phyloP scores from a whole-genome alignment of 768 basidiomycete species.

The Boletus subcaerulescens region DNA sequence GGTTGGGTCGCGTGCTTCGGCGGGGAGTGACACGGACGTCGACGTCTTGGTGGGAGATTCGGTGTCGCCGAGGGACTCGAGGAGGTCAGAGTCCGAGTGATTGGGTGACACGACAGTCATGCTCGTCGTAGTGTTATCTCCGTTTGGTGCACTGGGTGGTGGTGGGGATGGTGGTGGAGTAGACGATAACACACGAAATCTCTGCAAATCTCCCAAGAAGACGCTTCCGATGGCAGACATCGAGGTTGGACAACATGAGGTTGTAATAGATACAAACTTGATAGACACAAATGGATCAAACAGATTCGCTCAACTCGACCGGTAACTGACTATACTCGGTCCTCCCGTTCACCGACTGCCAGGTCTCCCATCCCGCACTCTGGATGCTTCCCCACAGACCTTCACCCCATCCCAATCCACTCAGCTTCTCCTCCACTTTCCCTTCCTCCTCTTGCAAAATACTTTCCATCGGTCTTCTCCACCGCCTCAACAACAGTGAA shows the following conservation, averaged over 20 bases:
- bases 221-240: constrained; percentile 69
- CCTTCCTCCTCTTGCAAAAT: constrained; percentile 62
- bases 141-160: constrained; percentile 13
- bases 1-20: constrained; percentile 6
- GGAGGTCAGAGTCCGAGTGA: constrained; percentile 14
- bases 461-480: constrained; percentile 68
- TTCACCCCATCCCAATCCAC: constrained; percentile 4
- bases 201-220: constrained; percentile 75
- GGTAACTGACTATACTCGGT: constrained; percentile 70
- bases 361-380: constrained; percentile 45
- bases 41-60: constrained; percentile 16
- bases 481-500: constrained; percentile 82
- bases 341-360: constrained; percentile 43
- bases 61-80: constrained; percentile 22
- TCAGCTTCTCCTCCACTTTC: constrained; percentile 31
- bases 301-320: constrained; percentile 54
- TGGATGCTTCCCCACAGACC: constrained; percentile 38
- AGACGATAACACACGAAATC: constrained; percentile 59
- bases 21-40: not conserved
- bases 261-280: not conserved
- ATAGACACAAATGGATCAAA: constrained; percentile 9
- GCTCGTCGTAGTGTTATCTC: constrained; percentile 5
- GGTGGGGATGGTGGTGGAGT: constrained; percentile 49
- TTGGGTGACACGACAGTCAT: constrained; percentile 14
- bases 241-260: not conserved